phyloP scores from a whole-genome alignment of 106 monocot species.

The Phalaenopsis aphrodite region DNA sequence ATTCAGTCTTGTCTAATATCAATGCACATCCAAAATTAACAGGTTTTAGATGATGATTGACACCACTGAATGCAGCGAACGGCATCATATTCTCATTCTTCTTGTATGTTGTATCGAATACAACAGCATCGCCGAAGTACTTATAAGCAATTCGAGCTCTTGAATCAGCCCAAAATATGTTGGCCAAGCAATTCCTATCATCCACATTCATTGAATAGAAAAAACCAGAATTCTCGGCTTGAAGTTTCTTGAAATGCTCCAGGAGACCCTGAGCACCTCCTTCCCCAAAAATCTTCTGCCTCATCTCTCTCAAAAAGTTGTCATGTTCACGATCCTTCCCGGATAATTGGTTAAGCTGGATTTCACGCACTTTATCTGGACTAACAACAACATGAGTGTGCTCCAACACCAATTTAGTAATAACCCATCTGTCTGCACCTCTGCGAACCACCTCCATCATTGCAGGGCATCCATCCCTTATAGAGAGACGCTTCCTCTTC shows the following conservation, averaged over 20 bases:
- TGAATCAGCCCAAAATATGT: slow-evolving; percentile 54
- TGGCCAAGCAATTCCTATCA: slow-evolving; percentile 39
- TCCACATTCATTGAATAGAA: slow-evolving; percentile 64
- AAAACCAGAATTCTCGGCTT: slow-evolving; percentile 48
- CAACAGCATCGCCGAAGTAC: slow-evolving; percentile 67
- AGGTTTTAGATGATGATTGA: slow-evolving; percentile 55
- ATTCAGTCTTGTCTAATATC: slow-evolving; percentile 38
- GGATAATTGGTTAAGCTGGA: slow-evolving; percentile 32
- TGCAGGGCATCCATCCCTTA: slow-evolving; percentile 62
- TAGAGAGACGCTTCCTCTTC: slow-evolving; percentile 59
- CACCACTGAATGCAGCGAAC: slow-evolving; percentile 48
- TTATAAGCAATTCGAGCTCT: slow-evolving; percentile 45
- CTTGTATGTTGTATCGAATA: slow-evolving; percentile 54
- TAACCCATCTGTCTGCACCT: slow-evolving; percentile 49
- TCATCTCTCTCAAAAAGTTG: slow-evolving; percentile 35
- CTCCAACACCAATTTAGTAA: slow-evolving; percentile 53
- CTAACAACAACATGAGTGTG: slow-evolving; percentile 58
- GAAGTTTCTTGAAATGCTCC: slow-evolving; percentile 49
- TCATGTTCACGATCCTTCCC: slow-evolving; percentile 39
- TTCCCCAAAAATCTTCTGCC: slow-evolving; percentile 46
- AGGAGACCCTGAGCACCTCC: slow-evolving; percentile 52
- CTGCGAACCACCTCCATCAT: slow-evolving; percentile 73
- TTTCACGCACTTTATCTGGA: slow-evolving; percentile 42
- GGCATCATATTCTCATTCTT: slow-evolving; percentile 58
- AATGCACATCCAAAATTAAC: slow-evolving; percentile 65